Base-by-base conservation (phyloP, 129 eudicot species). In the Pseudognaphalium luteoalbum region DNA sequence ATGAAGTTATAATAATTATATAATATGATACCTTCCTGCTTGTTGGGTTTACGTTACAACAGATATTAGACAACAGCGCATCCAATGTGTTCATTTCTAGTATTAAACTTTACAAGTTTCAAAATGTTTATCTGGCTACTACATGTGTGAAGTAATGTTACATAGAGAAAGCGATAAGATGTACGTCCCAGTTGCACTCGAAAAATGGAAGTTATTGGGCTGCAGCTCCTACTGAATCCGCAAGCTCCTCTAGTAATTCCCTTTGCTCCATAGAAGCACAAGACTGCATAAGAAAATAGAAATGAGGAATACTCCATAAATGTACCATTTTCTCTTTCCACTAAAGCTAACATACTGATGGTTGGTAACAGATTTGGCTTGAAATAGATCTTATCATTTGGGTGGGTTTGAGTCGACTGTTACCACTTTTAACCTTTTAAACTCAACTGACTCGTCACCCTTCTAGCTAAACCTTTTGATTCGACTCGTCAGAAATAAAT, bases 181-280 rank as follows among this genome's bases (percentile, higher is more conserved):
- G 35, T 41, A 16, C 22, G 17, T 21, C 75, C 25, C 52, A 15
- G 72, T 34, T 62, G 68, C 70, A 16, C 70, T 39, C 29, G 25
- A 33, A 68, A 80, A 12, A 6, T 21, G 25, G 19, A 65, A 39
- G 28, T 78, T 78, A 88, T 30, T 82, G 58, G 34, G 87, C 82
- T 61, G 91, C 54, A 51, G 80, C 78, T 42, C 85, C 83, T 19
- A 69, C 90, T 21, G 99, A 91, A 34, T 79, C 90, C 0, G 96
- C 99, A 77, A 91, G 96, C 83, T 91, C 99, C 81, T 89, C 96
- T 25, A 95, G 88, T 69, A 91, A 20, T 80, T 89, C 97, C 84
- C 91, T 84, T 76, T 91, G 99, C 78, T 95, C 99, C 92, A 86
- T 77, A 4, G 95, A 56, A 10, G 85, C 80, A 71, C 96, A 95